Evolutionary conservation across 2,329 filamentous ascomycete genomes (phyloP).

Genomic region (Pyrenochaeta sp.): DNA sequence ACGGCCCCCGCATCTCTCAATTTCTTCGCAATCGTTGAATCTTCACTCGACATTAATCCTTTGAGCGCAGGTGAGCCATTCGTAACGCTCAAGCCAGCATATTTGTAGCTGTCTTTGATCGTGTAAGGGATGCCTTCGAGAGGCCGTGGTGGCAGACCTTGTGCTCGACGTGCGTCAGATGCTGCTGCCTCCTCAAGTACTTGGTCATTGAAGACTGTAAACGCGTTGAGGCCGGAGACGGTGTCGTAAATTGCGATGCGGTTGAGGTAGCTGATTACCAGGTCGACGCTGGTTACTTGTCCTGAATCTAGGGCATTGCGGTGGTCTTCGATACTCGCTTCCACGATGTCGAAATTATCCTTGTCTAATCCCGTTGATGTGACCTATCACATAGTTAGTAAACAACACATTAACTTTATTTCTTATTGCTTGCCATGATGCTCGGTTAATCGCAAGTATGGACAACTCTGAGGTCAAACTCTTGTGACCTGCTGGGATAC

Average conservation of each 20-base stretch:
- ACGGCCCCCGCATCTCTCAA: slow-evolving; percentile 61
- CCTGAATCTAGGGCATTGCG: slow-evolving; percentile 53
- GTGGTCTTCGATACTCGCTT: slow-evolving; percentile 58
- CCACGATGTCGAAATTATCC: slow-evolving; percentile 51
- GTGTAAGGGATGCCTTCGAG: slow-evolving; percentile 67
- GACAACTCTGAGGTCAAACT: background rate
- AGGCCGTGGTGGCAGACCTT: slow-evolving; percentile 46
- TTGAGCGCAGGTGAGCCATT: slow-evolving; percentile 64
- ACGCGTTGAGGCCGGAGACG: slow-evolving; percentile 56
- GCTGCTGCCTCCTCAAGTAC: slow-evolving; percentile 58
- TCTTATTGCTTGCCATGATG: slow-evolving; percentile 3
- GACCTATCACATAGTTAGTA: background rate
- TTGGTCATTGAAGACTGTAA: slow-evolving; percentile 58
- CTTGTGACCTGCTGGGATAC: background rate
- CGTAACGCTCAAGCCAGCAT: slow-evolving; percentile 62
- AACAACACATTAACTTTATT: no score
- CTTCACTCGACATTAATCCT: slow-evolving; percentile 59
- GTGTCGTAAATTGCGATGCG: slow-evolving; percentile 60
- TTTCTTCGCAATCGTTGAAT: slow-evolving; percentile 60
- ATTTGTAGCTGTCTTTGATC: slow-evolving; percentile 66
- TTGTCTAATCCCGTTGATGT: background rate
- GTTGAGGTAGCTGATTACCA: slow-evolving; percentile 57
- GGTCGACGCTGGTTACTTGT: slow-evolving; percentile 54
- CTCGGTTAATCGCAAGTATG: background rate
- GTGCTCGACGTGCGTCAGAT: slow-evolving; percentile 57